phyloP scores from a whole-genome alignment of 805 yeast genomes.

The Lipomyces sp. region DNA sequence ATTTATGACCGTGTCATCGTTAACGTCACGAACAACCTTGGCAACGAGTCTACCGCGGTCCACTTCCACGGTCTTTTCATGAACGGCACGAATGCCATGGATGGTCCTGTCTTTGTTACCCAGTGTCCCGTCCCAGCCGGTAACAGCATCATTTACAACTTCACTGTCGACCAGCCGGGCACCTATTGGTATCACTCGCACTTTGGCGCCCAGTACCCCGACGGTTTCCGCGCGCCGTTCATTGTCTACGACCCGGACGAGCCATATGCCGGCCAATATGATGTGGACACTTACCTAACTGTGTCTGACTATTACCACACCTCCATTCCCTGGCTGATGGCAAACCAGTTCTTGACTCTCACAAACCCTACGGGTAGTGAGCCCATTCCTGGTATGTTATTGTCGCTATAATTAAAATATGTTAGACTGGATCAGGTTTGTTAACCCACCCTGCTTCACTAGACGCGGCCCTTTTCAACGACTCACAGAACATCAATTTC shows the following conservation, averaged over 20 bases:
- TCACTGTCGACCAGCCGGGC: conserved; percentile 87
- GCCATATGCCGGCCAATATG: conserved; percentile 67
- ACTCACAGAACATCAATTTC: conserved; percentile 78
- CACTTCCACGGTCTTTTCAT: conserved; percentile 96
- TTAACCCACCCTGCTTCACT: background rate
- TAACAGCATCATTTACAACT: conserved; percentile 76
- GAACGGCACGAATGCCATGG: conserved; percentile 75
- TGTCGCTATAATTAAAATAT: too few species aligned
- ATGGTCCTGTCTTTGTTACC: conserved; percentile 85
- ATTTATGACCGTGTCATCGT: conserved; percentile 80
- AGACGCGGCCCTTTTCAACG: conserved; percentile 75
- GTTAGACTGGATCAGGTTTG: background rate
- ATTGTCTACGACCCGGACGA: conserved; percentile 72
- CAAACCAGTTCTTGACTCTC: conserved; percentile 61
- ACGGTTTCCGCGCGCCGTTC: conserved; percentile 67
- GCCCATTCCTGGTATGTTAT: conserved; percentile 72
- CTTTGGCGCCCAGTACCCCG: conserved; percentile 86
- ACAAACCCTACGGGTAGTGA: conserved; percentile 98
- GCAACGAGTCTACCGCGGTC: conserved; percentile 69
- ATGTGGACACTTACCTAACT: conserved; percentile 73
- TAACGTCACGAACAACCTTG: conserved; percentile 72
- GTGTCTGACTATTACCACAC: conserved; percentile 90
- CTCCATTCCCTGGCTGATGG: conserved; percentile 55
- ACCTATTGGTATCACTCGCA: conserved; percentile 98
- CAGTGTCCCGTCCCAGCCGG: conserved; percentile 94